These are phyloP conservation scores for Saccharomycopsis sp. DNA, from an alignment of 805 yeast genomes.

Conservation along the genomic window DNA sequence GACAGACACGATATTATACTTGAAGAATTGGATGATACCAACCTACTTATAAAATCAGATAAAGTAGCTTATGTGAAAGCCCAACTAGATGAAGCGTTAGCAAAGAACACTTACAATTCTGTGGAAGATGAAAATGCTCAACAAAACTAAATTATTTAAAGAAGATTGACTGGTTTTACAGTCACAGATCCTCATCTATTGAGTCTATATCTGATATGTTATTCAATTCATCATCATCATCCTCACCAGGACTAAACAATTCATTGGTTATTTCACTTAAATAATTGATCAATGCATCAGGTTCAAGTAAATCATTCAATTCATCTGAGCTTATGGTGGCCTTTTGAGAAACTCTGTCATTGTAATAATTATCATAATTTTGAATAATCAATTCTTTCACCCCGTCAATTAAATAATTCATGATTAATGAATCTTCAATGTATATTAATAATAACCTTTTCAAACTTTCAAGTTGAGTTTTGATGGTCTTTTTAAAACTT, in stretches of 20 bases:
- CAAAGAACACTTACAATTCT: slow-evolving; percentile 63
- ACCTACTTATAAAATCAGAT: slow-evolving; percentile 70
- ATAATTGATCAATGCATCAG: slow-evolving; percentile 15
- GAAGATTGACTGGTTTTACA: background rate
- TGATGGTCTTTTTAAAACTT: slow-evolving; percentile 43
- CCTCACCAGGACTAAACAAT: slow-evolving; percentile 2
- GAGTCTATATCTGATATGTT: background rate
- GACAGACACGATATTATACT: slow-evolving; percentile 62
- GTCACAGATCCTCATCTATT: background rate
- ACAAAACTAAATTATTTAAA: background rate
- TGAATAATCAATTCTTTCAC: slow-evolving; percentile 53
- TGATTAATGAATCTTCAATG: slow-evolving; percentile 48
- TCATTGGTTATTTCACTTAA: slow-evolving; percentile 9
- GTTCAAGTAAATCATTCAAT: slow-evolving; percentile 15
- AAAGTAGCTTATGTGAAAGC: slow-evolving; percentile 69
- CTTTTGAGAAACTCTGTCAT: slow-evolving; percentile 4
- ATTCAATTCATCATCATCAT: background rate
- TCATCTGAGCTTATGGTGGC: too few relatives aligned
- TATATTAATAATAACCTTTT: slow-evolving; percentile 45
- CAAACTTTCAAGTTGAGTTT: slow-evolving; percentile 47
- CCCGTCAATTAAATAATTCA: slow-evolving; percentile 52
- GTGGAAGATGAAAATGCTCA: slow-evolving; percentile 50
- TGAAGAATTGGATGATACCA: slow-evolving; percentile 91
- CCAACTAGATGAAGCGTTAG: slow-evolving; percentile 67
- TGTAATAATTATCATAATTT: slow-evolving; percentile 41